Conservation (phyloP, 495 filamentous ascomycete species). For the Lasiosphaeriaceae sp. region DNA sequence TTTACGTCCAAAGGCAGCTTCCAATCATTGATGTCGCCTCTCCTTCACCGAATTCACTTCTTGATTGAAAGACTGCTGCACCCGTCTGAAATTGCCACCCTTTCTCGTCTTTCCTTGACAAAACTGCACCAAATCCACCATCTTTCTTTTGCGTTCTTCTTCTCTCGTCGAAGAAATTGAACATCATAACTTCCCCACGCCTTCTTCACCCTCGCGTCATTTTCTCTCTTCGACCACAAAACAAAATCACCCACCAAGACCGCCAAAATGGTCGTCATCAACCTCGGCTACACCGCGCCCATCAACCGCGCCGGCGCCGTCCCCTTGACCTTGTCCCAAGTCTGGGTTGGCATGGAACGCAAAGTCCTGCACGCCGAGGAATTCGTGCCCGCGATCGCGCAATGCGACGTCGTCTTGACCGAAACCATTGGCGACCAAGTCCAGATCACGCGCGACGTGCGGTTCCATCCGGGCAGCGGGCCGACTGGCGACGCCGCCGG, state of each 20-base stretch:
- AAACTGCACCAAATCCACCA: too few species aligned
- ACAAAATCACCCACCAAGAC: not conserved
- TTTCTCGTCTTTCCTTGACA: too few species aligned
- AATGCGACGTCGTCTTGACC: constrained; percentile 30
- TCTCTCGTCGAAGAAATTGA: too few species aligned
- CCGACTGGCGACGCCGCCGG: constrained; percentile 9
- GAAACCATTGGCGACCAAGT: constrained; percentile 8
- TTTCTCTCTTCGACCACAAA: not conserved
- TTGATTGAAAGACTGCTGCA: too few species aligned
- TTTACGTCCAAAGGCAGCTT: too few species aligned
- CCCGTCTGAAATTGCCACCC: too few species aligned
- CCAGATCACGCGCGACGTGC: constrained; percentile 25
- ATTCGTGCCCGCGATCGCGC: constrained; percentile 37
- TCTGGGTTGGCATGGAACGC: constrained; percentile 39
- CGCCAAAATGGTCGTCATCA: constrained; percentile 33
- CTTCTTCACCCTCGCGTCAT: too few species aligned
- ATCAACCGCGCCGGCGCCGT: constrained; percentile 35
- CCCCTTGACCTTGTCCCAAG: constrained; percentile 29
- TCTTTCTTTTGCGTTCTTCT: too few species aligned
- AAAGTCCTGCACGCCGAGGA: constrained; percentile 36
- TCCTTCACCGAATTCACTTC: too few species aligned
- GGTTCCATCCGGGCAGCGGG: constrained; percentile 21
- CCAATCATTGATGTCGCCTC: too few species aligned
- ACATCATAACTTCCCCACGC: too few species aligned
- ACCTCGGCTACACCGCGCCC: constrained; percentile 39